Evolutionary conservation across 2,329 filamentous ascomycete genomes (phyloP).

Genomic region (Balansia obtecta): DNA sequence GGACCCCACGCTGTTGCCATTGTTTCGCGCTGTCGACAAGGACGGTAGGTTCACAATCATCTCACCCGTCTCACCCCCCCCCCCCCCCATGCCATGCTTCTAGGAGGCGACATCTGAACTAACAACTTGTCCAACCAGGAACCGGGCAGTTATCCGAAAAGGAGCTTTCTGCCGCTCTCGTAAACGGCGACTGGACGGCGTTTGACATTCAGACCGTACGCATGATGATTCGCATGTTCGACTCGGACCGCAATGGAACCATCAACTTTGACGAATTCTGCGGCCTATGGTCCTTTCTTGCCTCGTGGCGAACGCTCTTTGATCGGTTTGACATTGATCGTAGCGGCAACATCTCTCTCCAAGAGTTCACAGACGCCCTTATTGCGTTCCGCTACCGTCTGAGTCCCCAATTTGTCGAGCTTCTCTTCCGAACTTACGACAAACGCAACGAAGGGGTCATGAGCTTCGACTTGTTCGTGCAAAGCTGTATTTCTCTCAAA

Average conservation of each 20-base stretch:
- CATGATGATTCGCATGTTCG: conserved; percentile 99
- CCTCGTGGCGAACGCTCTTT: conserved; percentile 87
- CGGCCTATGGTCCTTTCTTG: conserved; percentile 89
- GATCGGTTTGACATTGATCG: conserved; percentile 87
- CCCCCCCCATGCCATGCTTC: neutral
- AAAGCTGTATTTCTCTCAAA: conserved; percentile 93
- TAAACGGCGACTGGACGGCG: conserved; percentile 90
- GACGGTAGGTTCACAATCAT: conserved; percentile 39
- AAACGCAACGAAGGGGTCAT: conserved; percentile 58
- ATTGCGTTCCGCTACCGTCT: conserved; percentile 89
- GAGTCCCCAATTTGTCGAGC: conserved; percentile 67
- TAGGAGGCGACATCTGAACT: neutral
- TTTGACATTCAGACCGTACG: conserved; percentile 90
- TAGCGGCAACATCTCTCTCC: conserved; percentile 72
- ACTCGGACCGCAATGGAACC: conserved; percentile 75
- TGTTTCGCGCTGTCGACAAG: conserved; percentile 88
- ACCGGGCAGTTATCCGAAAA: conserved; percentile 74
- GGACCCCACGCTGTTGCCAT: conserved; percentile 64
- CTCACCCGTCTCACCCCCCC: too few species aligned
- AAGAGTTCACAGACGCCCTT: conserved; percentile 83
- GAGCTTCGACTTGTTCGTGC: conserved; percentile 94
- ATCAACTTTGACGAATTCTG: conserved; percentile 96
- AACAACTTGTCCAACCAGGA: conserved; percentile 28
- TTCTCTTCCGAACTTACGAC: conserved; percentile 84
- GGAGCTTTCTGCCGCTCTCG: conserved; percentile 79